A percentile compares a stretch with the other conserved stretches of the same genome.
phyloP scores from a whole-genome alignment of 805 yeast species.

The Barnettozyma sucrosica region DNA sequence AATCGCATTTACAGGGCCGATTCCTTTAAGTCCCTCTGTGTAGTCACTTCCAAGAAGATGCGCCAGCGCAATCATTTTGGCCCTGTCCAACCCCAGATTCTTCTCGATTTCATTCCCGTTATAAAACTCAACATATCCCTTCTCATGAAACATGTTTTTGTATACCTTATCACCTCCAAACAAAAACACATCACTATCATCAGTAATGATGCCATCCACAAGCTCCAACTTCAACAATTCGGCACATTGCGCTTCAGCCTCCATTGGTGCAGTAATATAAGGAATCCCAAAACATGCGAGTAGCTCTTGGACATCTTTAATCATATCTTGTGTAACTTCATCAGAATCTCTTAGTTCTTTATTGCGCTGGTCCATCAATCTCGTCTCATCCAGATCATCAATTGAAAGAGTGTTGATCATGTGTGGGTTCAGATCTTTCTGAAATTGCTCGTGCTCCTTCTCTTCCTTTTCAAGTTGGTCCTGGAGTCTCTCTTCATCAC shows the following conservation, averaged over 20 bases:
- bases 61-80: constrained; percentile 73
- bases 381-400: constrained; percentile 30
- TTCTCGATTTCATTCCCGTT: constrained; percentile 48
- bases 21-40: constrained; percentile 85
- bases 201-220: constrained; percentile 94
- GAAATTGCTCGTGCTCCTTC: constrained; percentile 62
- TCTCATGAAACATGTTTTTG: constrained; percentile 91
- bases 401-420: constrained; percentile 4
- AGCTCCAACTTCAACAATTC: constrained; percentile 58
- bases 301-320: constrained; percentile 84
- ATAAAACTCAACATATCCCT: constrained; percentile 86
- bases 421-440: constrained; percentile 32
- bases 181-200: constrained; percentile 93
- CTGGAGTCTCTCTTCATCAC: constrained; percentile 66
- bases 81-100: constrained; percentile 59
- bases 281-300: constrained; percentile 90
- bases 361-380: constrained; percentile 53
- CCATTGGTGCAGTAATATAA: constrained; percentile 94
- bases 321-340: constrained; percentile 82
- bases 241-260: constrained; percentile 98
- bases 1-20: constrained; percentile 91
- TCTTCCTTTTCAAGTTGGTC: constrained; percentile 66
- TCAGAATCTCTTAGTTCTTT: constrained; percentile 84
- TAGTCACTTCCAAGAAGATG: constrained; percentile 89
- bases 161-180: constrained; percentile 85